Evolutionary conservation across 2,329 filamentous ascomycete species (phyloP), one percentile per base, ranked within the genome.

Genomic region (Alternaria ethzedia): DNA sequence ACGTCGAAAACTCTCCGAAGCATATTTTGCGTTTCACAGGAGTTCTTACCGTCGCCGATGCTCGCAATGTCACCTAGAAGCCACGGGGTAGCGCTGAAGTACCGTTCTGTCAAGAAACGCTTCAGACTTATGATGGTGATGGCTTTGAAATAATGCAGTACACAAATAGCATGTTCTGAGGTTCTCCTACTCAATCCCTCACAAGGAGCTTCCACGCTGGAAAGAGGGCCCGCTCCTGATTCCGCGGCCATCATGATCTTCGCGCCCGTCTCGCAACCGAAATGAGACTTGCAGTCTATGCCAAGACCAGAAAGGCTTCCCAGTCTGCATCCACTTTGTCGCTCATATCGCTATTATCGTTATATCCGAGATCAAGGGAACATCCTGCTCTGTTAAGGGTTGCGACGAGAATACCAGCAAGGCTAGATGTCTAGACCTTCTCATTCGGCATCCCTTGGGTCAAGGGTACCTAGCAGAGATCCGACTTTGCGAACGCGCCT

Each of bases 181-280:
- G 47, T 17, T 26, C 54, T 51, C 59, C 57, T 28, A 51, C 45
- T 21, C 26, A 32, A 25, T 23, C 52, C 20, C 52, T 47, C 44
- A 59, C 54, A 46, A 36, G 20, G 44, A 36, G 30, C 47, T 20
- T 20, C 46, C 57, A 59, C 21, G 12, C 30, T 49, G 46, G 54
- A 44, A 50, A 60, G 32, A 44, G 43, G 49, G 45, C 44, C 50
- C 26, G 54, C 44, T 56, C 28, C 28, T 63, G 15, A 45, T 21
- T 30, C 61, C 58, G 65, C 55, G 59, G 52, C 45, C 25, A 61
- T 63, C 66, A 64, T 60, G 68, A 74, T 73, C 70, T 65, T 59
- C 71, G 66, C 57, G 63, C 59, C 61, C 65, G 66, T 69, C 61
- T 64, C 63, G 64, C 63, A 69, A 50, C 69, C 67, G 66, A 71